Evolutionary conservation across 192 early-diverging fungal genomes (phyloP), one percentile per base, ranked within the genome.

Genomic region (Coemansia asiatica): DNA sequence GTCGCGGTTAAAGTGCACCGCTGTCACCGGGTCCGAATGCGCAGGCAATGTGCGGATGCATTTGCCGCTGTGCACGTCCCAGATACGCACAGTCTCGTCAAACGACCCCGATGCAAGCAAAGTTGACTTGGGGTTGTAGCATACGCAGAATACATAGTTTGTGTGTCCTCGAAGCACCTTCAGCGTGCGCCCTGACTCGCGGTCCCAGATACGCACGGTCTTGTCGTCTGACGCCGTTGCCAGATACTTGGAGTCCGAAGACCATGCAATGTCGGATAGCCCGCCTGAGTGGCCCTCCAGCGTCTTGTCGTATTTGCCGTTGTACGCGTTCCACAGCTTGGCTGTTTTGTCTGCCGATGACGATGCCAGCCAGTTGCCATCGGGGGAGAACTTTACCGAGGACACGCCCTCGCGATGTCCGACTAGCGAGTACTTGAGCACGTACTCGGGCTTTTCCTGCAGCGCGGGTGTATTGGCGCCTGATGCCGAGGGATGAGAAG

Each of bases 71-170:
- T 86, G 87, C 23, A 90, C 95, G 77, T 99, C 96, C 96, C 97
- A 99, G 33, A 98, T 94, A 26, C 92, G 85, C 56, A 99, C 92
- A 16, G 87, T 95, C 73, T 98, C 95, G 72, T 99, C 97, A 83
- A 97, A 98, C 18, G 94, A 96, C 60, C 97, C 97, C 2, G 94
- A 96, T 0, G 94, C 97, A 64, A 99, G 91, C 60, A 98, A 74
- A 60, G 92, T 96, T 13, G 91, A 91, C 56, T 90, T 89, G 1
- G 97, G 95, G 70, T 95, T 98, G 69, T 92, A 99, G 80, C 95
- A 94, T 19, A 98, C 95, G 70, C 94, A 96, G 72, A 97, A 99
- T 22, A 99, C 97, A 68, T 93, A 97, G 81, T 97, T 91, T 4
- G 93, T 91, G 74, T 99, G 97, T 7, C 97, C 97, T 46, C 86